Base-by-base conservation (phyloP, 768 basidiomycete species). In the Porphyrellus cyaneotinctus region DNA sequence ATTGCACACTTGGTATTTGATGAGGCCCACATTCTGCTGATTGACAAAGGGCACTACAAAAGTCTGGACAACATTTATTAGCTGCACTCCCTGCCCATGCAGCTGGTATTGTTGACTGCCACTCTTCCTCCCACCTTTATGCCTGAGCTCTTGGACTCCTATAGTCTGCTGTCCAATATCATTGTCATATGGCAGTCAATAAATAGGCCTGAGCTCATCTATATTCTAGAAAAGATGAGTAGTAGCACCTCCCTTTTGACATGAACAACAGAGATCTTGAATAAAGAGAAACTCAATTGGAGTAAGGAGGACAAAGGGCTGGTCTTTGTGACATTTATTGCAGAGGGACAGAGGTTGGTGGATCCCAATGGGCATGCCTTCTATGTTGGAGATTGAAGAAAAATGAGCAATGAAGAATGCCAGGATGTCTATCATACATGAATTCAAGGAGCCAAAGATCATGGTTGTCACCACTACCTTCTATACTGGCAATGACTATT, bases 401-500 rank as follows among this genome's bases (percentile, higher is more conserved):
- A 43, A 6, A 58, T 57, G 54, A 24, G 6, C 12, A 31, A 33
- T 1, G 11, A 48, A 44, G 41, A 17, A 14, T 4, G 0, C 0
- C 3, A 0, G 45, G 45, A 0, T 60, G 64, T 6, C 1, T 26
- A 0, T 14, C 30, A 1, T 72, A 65, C 66, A 23, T n/a, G n/a
- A n/a, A n/a, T n/a, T n/a, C n/a, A n/a, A n/a, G n/a, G 32, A 0
- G 1, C 3, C 0, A 42, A 17, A 12, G 0, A 26, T 59, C 1
- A 53, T 72, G 26, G 36, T 69, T 0, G 54, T 57, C 11, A 70
- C 65, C 1, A 60, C 58, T 1, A 63, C 64, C 0, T 62, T 72
- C 43, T 63, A 58, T 3, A 64, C 61, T 0, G 69, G 70, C 0
- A 67, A 68, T 10, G 64, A 70, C 46, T 57, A 65, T 43, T 23